Conservation (phyloP, 179 eudicot genomes). For the Gypsophila paniculata region DNA sequence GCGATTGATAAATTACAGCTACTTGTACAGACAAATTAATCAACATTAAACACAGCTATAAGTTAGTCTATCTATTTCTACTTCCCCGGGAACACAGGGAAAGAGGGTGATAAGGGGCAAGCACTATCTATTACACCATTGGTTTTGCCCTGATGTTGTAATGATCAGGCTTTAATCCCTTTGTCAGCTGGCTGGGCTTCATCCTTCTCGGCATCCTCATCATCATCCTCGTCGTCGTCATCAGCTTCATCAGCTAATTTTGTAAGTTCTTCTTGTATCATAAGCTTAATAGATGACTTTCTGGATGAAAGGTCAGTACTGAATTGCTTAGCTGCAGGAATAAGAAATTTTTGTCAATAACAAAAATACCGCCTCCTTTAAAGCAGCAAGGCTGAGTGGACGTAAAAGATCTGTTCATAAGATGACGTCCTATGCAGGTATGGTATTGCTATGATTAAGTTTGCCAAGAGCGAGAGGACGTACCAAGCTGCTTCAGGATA, state of each 20-base stretch:
- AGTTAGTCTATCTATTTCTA: constrained; percentile 22
- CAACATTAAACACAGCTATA: constrained; percentile 11
- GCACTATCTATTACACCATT: constrained; percentile 17
- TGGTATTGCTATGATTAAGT: background rate
- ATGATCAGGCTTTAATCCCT: constrained; percentile 38
- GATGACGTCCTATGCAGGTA: constrained; percentile 4
- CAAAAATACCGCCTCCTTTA: background rate
- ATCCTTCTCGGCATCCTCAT: constrained; percentile 32
- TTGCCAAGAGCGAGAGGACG: constrained; percentile 13
- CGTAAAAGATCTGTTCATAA: background rate
- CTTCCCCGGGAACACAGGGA: constrained; percentile 3
- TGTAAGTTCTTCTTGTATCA: constrained; percentile 81
- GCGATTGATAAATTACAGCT: constrained; percentile 32
- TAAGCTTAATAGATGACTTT: constrained; percentile 58
- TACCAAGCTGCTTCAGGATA: constrained; percentile 83
- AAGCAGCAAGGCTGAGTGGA: background rate
- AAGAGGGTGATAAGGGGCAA: constrained; percentile 4
- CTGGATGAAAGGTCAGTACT: constrained; percentile 51
- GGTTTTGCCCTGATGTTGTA: background rate
- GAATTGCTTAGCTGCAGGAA: constrained; percentile 54
- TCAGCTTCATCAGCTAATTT: constrained; percentile 69
- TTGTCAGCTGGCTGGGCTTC: constrained; percentile 37
- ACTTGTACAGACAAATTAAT: constrained; percentile 29
- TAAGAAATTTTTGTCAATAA: background rate
- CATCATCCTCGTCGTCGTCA: constrained; percentile 60